Evolutionary conservation across 768 basidiomycete species (phyloP).

Genomic region (Serendipita sp.): DNA sequence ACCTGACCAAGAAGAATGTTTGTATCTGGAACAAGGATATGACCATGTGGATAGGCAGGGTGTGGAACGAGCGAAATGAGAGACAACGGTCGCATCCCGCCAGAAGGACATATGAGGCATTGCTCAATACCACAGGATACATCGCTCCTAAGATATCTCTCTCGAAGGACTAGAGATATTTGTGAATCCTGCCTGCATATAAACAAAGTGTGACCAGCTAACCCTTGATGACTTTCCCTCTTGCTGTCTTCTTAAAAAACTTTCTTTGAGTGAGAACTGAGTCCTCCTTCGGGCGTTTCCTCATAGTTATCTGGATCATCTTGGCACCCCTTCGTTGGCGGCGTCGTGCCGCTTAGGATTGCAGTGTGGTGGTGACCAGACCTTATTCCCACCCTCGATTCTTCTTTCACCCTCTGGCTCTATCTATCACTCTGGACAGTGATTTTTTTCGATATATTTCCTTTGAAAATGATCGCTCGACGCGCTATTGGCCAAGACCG

Average conservation of each 20-base stretch:
- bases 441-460: background rate
- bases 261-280: conserved; percentile 68
- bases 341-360: too few species aligned
- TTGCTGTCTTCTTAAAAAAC: conserved; percentile 90
- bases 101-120: conserved; percentile 44
- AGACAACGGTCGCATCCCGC: conserved; percentile 36
- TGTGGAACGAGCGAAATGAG: conserved; percentile 41
- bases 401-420: background rate
- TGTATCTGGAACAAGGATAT: conserved; percentile 83
- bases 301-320: conserved; percentile 50
- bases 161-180: conserved; percentile 52
- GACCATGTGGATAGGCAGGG: conserved; percentile 41
- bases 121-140: conserved; percentile 67
- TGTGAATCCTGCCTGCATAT: background rate
- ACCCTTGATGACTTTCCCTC: conserved; percentile 92
- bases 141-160: conserved; percentile 86
- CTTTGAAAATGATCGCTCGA: background rate
- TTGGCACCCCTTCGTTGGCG: too few species aligned
- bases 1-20: conserved; percentile 90
- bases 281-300: conserved; percentile 55
- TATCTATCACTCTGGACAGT: background rate
- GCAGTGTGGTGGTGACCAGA: too few species aligned
- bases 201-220: conserved; percentile 9
- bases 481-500: background rate
- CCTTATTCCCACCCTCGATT: background rate